Evolutionary conservation across 2,329 filamentous ascomycete species (phyloP).

Genomic region (Microdochium trichocladiopsis): DNA sequence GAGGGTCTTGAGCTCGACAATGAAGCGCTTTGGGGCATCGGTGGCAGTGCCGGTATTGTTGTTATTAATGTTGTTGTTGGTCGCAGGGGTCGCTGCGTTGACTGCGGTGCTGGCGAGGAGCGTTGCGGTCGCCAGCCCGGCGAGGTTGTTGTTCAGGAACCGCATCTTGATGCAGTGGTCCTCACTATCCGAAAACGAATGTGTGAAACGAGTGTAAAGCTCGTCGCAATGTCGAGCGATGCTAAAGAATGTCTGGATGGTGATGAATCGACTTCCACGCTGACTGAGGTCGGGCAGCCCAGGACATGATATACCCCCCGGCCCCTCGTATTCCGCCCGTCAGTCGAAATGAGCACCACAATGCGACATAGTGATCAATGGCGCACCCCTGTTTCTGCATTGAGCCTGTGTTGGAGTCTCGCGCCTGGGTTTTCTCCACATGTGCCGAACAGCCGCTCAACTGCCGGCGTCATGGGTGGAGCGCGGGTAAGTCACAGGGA

Average conservation of each 20-base stretch:
- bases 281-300: background rate
- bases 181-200: background rate
- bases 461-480: background rate
- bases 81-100: background rate
- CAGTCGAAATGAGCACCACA: background rate
- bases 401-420: too few species aligned
- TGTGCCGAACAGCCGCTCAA: background rate
- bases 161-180: background rate
- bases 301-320: background rate
- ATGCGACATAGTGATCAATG: background rate
- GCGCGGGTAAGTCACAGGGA: background rate
- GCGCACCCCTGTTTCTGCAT: background rate
- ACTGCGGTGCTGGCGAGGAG: background rate
- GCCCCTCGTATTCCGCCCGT: background rate
- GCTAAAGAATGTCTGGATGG: background rate
- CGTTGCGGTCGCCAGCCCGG: background rate
- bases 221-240: background rate
- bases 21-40: constrained; percentile 10
- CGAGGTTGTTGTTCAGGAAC: background rate
- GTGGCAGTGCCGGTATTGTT: background rate
- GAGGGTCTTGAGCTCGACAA: constrained; percentile 14
- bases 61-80: background rate
- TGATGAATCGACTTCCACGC: background rate
- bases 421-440: too few species aligned
- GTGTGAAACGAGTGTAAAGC: background rate